A percentile compares a stretch with the other conserved stretches of the same genome.
phyloP scores from a whole-genome alignment of 495 filamentous ascomycete species.

The Daldinia grandis region DNA sequence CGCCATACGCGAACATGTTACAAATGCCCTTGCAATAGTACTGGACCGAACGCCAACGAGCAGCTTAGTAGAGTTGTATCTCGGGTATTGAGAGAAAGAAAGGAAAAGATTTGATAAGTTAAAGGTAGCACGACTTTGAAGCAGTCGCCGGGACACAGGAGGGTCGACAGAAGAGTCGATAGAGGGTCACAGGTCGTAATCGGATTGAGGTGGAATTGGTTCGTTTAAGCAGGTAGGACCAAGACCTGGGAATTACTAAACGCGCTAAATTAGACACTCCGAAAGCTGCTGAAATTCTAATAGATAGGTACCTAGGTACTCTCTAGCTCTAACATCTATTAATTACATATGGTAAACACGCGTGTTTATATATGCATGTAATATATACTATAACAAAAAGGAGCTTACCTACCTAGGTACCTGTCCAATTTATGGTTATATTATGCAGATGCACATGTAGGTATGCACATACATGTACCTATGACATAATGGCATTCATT shows the following conservation, averaged over 20 bases:
- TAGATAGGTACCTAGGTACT: too few species aligned
- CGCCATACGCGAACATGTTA: slow-evolving; percentile 36
- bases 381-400: not conserved
- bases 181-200: slow-evolving; percentile 14
- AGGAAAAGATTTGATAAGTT: slow-evolving; percentile 6
- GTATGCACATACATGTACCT: not conserved
- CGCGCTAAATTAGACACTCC: slow-evolving; percentile 17
- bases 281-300: not conserved
- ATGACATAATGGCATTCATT: not conserved
- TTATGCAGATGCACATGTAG: slow-evolving; percentile 1
- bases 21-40: slow-evolving; percentile 4
- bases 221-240: slow-evolving; percentile 26
- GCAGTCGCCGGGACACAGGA: slow-evolving; percentile 11
- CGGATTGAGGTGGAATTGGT: slow-evolving; percentile 24
- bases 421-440: not conserved
- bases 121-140: slow-evolving; percentile 21
- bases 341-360: not conserved
- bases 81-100: not conserved
- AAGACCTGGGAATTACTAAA: slow-evolving; percentile 24
- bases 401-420: not conserved
- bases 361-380: not conserved
- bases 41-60: slow-evolving; percentile 24
- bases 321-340: not conserved
- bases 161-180: not conserved
- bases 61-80: not conserved